A percentile compares a stretch with the other conserved stretches of the same genome.
Conservation (phyloP, 1,284 basidiomycete genomes). For the Papiliotrema nemorosa region DNA sequence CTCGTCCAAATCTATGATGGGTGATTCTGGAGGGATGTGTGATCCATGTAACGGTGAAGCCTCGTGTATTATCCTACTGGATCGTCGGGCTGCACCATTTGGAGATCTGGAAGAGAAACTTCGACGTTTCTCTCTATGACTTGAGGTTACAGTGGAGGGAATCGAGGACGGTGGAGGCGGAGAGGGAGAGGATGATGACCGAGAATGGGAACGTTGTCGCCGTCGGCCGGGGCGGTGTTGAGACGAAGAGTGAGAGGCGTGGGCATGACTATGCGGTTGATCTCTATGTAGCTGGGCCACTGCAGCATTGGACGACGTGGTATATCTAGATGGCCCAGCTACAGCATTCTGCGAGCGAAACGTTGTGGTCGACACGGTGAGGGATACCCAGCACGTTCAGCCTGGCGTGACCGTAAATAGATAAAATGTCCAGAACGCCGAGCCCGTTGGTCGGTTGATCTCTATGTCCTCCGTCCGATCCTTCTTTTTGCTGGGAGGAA, state of each 20-base stretch:
- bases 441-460: too few species aligned
- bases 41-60: neutral
- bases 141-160: neutral
- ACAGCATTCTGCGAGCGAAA: neutral
- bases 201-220: slow-evolving; percentile 21
- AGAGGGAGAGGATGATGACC: slow-evolving; percentile 36
- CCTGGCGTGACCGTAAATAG: too few species aligned
- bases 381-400: too few species aligned
- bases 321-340: neutral
- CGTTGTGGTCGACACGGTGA: slow-evolving; percentile 3
- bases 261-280: neutral
- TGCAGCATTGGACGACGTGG: neutral
- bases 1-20: neutral
- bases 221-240: slow-evolving; percentile 12
- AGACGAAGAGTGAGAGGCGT: neutral
- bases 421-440: too few species aligned
- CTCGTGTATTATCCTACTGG: neutral
- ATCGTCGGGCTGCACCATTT: neutral
- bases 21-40: neutral
- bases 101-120: slow-evolving; percentile 1
- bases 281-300: neutral
- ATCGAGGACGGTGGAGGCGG: slow-evolving; percentile 22
- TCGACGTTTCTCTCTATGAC: neutral
- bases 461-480: too few species aligned
- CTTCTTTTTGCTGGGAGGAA: too few species aligned